Percentiles rank a stretch among this genome's conserved stretches.
phyloP scores from a whole-genome alignment of 805 yeast genomes.

The Komagataella pastoris region DNA sequence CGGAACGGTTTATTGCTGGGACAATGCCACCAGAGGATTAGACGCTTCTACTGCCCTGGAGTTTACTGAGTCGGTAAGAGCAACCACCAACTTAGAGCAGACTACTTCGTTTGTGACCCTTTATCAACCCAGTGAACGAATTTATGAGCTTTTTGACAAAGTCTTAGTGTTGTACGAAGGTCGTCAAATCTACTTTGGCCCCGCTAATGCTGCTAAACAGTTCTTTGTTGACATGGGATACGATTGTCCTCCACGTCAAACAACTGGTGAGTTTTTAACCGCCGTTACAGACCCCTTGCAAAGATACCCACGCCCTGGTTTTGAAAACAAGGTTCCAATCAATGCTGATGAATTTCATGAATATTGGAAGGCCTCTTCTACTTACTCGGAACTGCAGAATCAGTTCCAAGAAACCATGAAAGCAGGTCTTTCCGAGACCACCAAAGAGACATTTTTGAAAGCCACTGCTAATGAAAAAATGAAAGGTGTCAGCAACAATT shows the following conservation, averaged over 20 bases:
- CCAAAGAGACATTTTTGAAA: slow-evolving; percentile 3
- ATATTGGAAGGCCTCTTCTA: slow-evolving; percentile 40
- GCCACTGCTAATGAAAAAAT: slow-evolving; percentile 23
- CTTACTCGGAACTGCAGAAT: slow-evolving; percentile 23
- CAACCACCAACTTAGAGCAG: slow-evolving; percentile 38
- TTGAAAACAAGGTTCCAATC: slow-evolving; percentile 38
- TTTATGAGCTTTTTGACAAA: slow-evolving; percentile 48
- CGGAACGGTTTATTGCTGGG: slow-evolving; percentile 58
- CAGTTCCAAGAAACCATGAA: slow-evolving; percentile 9
- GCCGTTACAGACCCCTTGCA: slow-evolving; percentile 59
- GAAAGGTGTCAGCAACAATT: slow-evolving; percentile 10
- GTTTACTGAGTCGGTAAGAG: slow-evolving; percentile 52
- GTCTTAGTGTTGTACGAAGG: slow-evolving; percentile 46
- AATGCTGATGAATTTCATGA: slow-evolving; percentile 49
- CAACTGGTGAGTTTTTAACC: slow-evolving; percentile 61
- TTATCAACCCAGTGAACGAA: slow-evolving; percentile 54
- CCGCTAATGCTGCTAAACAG: slow-evolving; percentile 34
- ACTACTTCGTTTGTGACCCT: slow-evolving; percentile 55
- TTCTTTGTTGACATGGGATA: slow-evolving; percentile 56
- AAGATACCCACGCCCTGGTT: slow-evolving; percentile 33
- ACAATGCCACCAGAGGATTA: slow-evolving; percentile 77
- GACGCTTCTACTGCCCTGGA: slow-evolving; percentile 79
- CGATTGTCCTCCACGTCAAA: slow-evolving; percentile 48
- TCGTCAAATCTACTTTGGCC: slow-evolving; percentile 49
- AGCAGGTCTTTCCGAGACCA: slow-evolving; percentile 11